Evolutionary conservation across 2,329 filamentous ascomycete genomes (phyloP).

Genomic region (Tricladium varicosporioides): DNA sequence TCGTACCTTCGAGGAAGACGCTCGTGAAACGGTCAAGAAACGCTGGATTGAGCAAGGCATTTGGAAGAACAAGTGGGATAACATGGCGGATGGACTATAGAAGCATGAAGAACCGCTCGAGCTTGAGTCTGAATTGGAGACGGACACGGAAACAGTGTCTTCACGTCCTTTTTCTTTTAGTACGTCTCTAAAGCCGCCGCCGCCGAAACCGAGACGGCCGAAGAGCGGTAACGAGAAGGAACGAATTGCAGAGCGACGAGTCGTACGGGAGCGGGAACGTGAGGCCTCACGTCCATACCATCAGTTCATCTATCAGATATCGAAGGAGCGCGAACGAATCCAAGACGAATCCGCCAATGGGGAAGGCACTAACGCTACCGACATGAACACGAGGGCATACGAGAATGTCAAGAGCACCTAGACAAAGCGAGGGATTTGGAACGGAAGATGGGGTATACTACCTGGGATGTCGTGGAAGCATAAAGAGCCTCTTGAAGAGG

Average conservation of each 20-base stretch:
- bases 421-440: slow-evolving; percentile 32
- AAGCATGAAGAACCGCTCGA: slow-evolving; percentile 18
- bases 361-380: slow-evolving; percentile 19
- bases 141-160: slow-evolving; percentile 9
- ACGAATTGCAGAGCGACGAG: slow-evolving; percentile 16
- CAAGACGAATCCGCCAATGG: slow-evolving; percentile 28
- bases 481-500: slow-evolving; percentile 27
- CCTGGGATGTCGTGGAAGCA: slow-evolving; percentile 35
- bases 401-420: slow-evolving; percentile 32
- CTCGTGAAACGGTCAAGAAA: slow-evolving; percentile 24
- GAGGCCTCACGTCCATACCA: slow-evolving; percentile 31
- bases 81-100: slow-evolving; percentile 7
- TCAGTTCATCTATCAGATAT: slow-evolving; percentile 32
- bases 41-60: slow-evolving; percentile 31
- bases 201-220: slow-evolving; percentile 12
- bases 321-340: slow-evolving; percentile 29
- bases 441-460: slow-evolving; percentile 31
- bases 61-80: slow-evolving; percentile 15
- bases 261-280: slow-evolving; percentile 21
- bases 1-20: slow-evolving; percentile 1
- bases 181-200: slow-evolving; percentile 1
- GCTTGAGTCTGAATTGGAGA: slow-evolving; percentile 14
- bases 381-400: slow-evolving; percentile 33
- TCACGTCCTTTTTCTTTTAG: slow-evolving; percentile 5
- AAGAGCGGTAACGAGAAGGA: slow-evolving; percentile 22